These are phyloP conservation scores for Gnetum montanum DNA, from an alignment of 75 land plant genomes.

Conservation along the genomic window DNA sequence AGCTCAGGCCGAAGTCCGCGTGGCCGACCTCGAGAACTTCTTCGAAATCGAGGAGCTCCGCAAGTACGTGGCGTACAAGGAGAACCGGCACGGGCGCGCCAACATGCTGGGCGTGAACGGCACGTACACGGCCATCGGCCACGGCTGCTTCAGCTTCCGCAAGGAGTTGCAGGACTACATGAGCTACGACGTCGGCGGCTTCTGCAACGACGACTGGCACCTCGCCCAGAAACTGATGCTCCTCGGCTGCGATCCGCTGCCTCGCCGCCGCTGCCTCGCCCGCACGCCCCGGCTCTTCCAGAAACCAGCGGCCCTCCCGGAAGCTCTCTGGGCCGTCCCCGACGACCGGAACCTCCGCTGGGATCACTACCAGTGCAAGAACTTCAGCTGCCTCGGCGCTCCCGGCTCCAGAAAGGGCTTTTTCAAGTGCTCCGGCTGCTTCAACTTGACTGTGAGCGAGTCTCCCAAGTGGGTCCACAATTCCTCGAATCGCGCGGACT, in stretches of 20 bases:
- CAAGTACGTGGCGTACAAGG: conserved; percentile 58
- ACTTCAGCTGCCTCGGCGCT: conserved; percentile 54
- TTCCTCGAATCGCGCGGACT: conserved; percentile 38
- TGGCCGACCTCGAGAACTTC: conserved; percentile 38
- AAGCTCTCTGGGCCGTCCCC: conserved; percentile 70
- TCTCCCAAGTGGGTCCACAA: conserved; percentile 42
- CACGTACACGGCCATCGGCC: conserved; percentile 71
- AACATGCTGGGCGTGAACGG: conserved; percentile 55
- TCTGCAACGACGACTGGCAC: conserved; percentile 82
- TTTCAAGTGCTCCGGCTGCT: conserved; percentile 65
- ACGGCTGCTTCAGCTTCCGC: conserved; percentile 69
- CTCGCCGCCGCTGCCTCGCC: conserved; percentile 74
- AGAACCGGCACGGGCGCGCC: conserved; percentile 42
- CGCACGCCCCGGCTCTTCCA: conserved; percentile 62
- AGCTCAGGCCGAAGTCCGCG: conserved; percentile 6
- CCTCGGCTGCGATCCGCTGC: conserved; percentile 88
- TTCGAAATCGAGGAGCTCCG: conserved; percentile 63
- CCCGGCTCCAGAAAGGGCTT: conserved; percentile 48
- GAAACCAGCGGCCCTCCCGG: conserved; percentile 54
- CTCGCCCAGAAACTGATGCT: conserved; percentile 75
- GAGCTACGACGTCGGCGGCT: conserved; percentile 85
- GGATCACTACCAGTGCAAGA: conserved; percentile 58
- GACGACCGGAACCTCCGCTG: conserved; percentile 76
- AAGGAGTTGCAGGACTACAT: conserved; percentile 83
- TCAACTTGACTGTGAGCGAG: conserved; percentile 59